Percentiles rank a stretch among this genome's conserved stretches.
Evolutionary conservation across 2,329 filamentous ascomycete species (phyloP).

Genomic region (Penicillium psychrosexuale): DNA sequence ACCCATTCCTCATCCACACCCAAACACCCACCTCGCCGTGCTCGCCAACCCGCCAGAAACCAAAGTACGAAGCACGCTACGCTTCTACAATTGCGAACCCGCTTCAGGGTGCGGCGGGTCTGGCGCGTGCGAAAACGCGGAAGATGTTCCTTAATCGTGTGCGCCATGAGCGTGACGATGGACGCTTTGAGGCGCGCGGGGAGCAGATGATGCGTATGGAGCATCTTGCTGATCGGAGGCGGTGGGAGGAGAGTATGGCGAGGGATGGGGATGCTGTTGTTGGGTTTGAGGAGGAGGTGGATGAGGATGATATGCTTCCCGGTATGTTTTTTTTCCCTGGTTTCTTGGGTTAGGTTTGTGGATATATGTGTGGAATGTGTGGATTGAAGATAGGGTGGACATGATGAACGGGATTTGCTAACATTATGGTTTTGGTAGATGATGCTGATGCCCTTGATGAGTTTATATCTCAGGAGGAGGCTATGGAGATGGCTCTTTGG

Average conservation of each 20-base stretch:
- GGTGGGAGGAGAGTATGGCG: conserved; percentile 41
- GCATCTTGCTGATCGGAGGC: conserved; percentile 37
- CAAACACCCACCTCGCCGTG: background rate
- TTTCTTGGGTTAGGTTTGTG: background rate
- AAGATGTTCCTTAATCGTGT: conserved; percentile 44
- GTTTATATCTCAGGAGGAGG: conserved; percentile 36
- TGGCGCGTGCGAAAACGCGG: conserved; percentile 36
- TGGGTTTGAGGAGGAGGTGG: conserved; percentile 23
- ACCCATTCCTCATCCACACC: conserved; percentile 9
- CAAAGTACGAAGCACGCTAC: conserved; percentile 39
- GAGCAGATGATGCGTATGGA: conserved; percentile 46
- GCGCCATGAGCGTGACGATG: conserved; percentile 39
- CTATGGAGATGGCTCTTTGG: conserved; percentile 31
- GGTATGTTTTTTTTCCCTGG: conserved; percentile 19
- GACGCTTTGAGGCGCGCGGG: conserved; percentile 39
- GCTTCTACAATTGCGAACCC: conserved; percentile 34
- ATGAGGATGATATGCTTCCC: conserved; percentile 26
- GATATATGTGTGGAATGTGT: background rate
- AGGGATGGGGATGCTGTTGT: conserved; percentile 27
- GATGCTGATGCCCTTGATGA: conserved; percentile 37
- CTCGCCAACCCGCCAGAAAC: conserved; percentile 16
- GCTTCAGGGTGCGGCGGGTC: conserved; percentile 25
- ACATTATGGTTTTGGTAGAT: conserved; percentile 10
- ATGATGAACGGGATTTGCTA: background rate
- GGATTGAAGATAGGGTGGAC: background rate